Conservation (phyloP, 441 rosid species). For the Euphorbia celastroides region DNA sequence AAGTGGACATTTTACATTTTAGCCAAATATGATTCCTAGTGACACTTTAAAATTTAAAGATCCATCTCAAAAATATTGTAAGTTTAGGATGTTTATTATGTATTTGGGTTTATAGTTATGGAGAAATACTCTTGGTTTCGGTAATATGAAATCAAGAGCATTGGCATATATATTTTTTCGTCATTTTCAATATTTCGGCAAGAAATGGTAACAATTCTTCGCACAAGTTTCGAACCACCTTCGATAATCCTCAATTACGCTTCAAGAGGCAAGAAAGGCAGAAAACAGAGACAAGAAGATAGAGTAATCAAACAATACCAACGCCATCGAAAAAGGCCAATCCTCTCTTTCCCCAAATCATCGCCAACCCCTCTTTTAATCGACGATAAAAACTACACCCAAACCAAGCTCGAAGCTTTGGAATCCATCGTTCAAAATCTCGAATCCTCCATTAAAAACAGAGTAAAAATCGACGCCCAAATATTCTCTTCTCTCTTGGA, state of each 20-base stretch:
- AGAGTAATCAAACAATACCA: slow-evolving; percentile 15
- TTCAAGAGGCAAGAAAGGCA: slow-evolving; percentile 33
- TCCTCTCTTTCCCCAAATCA: slow-evolving; percentile 39
- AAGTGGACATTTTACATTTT: too few species aligned
- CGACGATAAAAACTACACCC: slow-evolving; percentile 25
- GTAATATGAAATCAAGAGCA: too few species aligned
- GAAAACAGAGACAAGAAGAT: slow-evolving; percentile 23
- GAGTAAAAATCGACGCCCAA: slow-evolving; percentile 46
- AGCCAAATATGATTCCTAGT: too few species aligned
- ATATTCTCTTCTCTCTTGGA: slow-evolving; percentile 70
- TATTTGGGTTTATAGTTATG: too few species aligned
- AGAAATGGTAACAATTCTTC: slow-evolving; percentile 31
- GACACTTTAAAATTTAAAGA: too few species aligned
- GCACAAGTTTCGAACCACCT: too few species aligned
- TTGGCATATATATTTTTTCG: too few species aligned
- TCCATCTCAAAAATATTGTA: too few species aligned
- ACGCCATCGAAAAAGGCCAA: slow-evolving; percentile 7
- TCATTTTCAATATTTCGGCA: too few species aligned
- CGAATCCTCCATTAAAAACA: slow-evolving; percentile 44
- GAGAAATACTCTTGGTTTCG: too few species aligned
- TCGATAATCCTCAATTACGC: slow-evolving; percentile 9
- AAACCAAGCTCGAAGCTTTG: slow-evolving; percentile 55
- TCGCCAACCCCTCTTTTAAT: slow-evolving; percentile 49
- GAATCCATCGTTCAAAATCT: slow-evolving; percentile 49
- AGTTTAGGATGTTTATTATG: too few species aligned